Conservation (phyloP, 805 yeast genomes). For the Starmera pachycereana region DNA sequence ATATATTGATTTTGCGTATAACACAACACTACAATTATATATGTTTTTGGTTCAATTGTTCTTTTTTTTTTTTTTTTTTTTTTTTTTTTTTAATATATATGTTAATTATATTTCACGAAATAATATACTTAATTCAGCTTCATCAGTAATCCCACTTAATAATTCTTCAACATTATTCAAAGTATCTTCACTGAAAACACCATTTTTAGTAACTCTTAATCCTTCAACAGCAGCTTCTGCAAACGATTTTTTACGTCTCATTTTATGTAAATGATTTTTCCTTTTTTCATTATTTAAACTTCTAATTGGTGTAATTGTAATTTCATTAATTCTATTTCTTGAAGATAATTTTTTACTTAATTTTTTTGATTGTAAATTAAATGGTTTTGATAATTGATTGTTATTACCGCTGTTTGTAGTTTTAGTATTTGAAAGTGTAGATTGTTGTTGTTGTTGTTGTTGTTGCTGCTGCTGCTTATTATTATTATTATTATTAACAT, state of each 20-base stretch:
- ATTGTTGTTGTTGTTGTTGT: constrained; percentile 1
- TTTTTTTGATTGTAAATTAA: constrained; percentile 3
- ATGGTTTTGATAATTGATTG: too few species aligned
- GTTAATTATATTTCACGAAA: constrained; percentile 17
- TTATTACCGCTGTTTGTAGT: background rate
- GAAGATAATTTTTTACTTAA: constrained; percentile 1
- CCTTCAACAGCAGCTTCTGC: constrained; percentile 75
- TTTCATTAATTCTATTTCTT: constrained; percentile 8
- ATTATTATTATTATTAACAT: constrained; percentile 4
- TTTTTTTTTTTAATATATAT: background rate
- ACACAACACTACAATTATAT: background rate
- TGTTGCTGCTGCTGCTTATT: too few species aligned
- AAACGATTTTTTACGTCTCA: constrained; percentile 53
- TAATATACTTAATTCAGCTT: constrained; percentile 28
- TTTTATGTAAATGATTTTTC: constrained; percentile 19
- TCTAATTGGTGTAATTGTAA: constrained; percentile 13
- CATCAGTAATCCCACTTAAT: constrained; percentile 39
- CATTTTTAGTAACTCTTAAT: constrained; percentile 61
- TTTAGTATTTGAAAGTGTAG: constrained; percentile 5
- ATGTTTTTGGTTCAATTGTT: background rate
- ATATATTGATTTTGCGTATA: too few species aligned
- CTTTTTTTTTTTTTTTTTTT: background rate
- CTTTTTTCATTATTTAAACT: constrained; percentile 4
- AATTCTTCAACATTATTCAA: constrained; percentile 67
- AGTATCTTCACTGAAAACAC: constrained; percentile 67